Conservation (phyloP, 169 alveolate species). For the Plasmodium knowlesi region DNA sequence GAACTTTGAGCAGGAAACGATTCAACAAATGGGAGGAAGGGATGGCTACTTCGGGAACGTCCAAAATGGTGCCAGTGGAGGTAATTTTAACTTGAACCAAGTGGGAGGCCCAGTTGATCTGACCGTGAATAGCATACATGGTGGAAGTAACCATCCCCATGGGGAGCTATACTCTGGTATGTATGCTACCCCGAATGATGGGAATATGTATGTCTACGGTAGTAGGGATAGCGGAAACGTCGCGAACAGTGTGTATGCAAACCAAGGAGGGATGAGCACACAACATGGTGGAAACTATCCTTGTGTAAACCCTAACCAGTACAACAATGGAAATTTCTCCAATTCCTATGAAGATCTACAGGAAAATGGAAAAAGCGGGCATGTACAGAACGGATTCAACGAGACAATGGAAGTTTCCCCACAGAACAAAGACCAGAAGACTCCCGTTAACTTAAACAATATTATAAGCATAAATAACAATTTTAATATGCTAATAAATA, state of each 20-base stretch:
- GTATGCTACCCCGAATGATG: background rate
- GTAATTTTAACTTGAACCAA: background rate
- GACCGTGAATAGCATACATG: background rate
- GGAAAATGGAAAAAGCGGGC: slow-evolving; percentile 9
- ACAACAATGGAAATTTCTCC: background rate
- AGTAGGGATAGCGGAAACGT: background rate
- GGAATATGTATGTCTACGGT: background rate
- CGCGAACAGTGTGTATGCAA: background rate
- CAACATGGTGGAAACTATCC: background rate
- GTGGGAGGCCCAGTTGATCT: background rate
- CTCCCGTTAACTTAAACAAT: slow-evolving; percentile 34
- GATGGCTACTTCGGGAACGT: background rate
- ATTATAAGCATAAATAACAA: slow-evolving; percentile 41
- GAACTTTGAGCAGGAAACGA: background rate
- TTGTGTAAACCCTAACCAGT: background rate
- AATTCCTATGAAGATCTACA: slow-evolving; percentile 12
- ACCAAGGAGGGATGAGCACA: background rate
- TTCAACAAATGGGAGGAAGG: background rate
- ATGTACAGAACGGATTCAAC: background rate
- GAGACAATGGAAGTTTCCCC: background rate
- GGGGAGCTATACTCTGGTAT: background rate
- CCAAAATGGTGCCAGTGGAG: background rate
- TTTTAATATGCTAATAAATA: slow-evolving; percentile 44
- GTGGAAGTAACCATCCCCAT: background rate
- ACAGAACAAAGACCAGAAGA: background rate